Evolutionary conservation across 1,284 basidiomycete species (phyloP).

Genomic region (Irpex sp.): DNA sequence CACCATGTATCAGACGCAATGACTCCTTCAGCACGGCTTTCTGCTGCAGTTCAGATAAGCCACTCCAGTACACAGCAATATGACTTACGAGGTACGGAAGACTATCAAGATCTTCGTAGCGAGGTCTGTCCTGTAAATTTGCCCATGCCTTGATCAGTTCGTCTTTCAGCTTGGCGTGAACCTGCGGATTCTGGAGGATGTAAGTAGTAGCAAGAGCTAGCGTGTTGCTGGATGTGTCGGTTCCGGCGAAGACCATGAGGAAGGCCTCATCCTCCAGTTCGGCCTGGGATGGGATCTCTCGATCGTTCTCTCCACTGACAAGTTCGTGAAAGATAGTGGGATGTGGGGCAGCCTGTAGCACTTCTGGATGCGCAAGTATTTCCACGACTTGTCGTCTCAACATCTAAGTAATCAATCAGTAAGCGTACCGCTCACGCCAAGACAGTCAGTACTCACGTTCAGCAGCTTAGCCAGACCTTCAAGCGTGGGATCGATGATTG

Average conservation of each 20-base stretch:
- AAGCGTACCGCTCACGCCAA: background rate
- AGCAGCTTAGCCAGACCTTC: conserved; percentile 3
- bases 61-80: background rate
- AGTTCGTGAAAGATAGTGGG: conserved; percentile 28
- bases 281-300: conserved; percentile 6
- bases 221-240: conserved; percentile 23
- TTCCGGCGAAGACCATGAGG: conserved; percentile 28
- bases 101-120: conserved; percentile 25
- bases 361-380: conserved; percentile 25
- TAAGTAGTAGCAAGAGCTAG: conserved; percentile 4
- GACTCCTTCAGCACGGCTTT: conserved; percentile 36
- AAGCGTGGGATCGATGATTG: conserved; percentile 5
- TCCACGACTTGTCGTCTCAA: conserved; percentile 28
- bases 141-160: conserved; percentile 29
- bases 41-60: conserved; percentile 16
- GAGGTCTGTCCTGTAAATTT: conserved; percentile 17
- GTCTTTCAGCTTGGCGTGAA: conserved; percentile 11
- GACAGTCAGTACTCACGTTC: background rate
- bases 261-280: conserved; percentile 27
- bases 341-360: conserved; percentile 20
- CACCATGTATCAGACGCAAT: conserved; percentile 21
- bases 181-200: conserved; percentile 7
- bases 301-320: conserved; percentile 16
- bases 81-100: conserved; percentile 28
- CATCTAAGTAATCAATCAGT: background rate